These are phyloP conservation scores for Malassezia yamatoensis DNA, from an alignment of 1,284 basidiomycete genomes.

Conservation along the genomic window DNA sequence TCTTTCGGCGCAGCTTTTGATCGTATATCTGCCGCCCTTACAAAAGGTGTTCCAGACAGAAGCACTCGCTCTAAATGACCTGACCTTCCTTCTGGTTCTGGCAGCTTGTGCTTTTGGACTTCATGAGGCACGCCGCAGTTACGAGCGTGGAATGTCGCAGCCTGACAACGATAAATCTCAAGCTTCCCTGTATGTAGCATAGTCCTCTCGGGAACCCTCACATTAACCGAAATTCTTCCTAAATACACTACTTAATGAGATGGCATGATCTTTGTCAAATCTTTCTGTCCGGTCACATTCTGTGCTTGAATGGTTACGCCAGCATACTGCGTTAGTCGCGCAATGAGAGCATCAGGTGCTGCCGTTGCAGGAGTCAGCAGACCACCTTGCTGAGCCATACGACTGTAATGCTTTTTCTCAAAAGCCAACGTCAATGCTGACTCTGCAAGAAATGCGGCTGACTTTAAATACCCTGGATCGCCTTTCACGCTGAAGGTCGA, in stretches of 20 bases:
- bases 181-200: too few species aligned
- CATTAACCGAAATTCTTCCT: background rate
- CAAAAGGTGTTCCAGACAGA: conserved; percentile 90
- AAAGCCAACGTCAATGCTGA: conserved; percentile 61
- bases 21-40: conserved; percentile 82
- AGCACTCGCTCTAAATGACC: conserved; percentile 60
- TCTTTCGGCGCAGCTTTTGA: conserved; percentile 66
- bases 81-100: conserved; percentile 63
- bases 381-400: conserved; percentile 59
- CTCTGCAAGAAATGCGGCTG: conserved; percentile 64
- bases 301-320: conserved; percentile 52
- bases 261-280: background rate
- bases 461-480: conserved; percentile 68
- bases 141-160: conserved; percentile 55
- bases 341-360: conserved; percentile 62
- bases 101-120: conserved; percentile 61
- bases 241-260: background rate
- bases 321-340: conserved; percentile 57
- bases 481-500: conserved; percentile 60
- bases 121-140: conserved; percentile 71
- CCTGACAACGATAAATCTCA: too few species aligned
- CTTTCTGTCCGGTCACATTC: conserved; percentile 1
- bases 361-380: conserved; percentile 67
- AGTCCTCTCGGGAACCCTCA: too few species aligned
- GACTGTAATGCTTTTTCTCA: conserved; percentile 53